phyloP scores from a whole-genome alignment of 2,329 filamentous ascomycete genomes.

The Penicillium nordicum region DNA sequence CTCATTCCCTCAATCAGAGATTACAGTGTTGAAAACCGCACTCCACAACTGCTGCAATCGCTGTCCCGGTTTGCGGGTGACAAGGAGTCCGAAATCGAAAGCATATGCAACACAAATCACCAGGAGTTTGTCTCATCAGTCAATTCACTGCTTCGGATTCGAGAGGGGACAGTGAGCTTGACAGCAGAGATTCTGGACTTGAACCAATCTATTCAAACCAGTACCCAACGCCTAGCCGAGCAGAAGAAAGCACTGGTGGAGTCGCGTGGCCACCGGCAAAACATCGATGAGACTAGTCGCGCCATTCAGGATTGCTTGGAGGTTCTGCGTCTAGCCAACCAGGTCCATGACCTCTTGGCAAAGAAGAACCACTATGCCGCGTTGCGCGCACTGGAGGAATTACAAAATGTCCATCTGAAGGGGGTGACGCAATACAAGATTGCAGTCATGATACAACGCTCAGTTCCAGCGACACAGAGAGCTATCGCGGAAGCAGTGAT shows the following conservation, averaged over 20 bases:
- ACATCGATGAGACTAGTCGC: slow-evolving; percentile 88
- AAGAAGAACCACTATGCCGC: slow-evolving; percentile 96
- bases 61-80: slow-evolving; percentile 79
- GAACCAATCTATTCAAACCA: slow-evolving; percentile 91
- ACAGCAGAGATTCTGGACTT: slow-evolving; percentile 88
- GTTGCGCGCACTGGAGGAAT: slow-evolving; percentile 85
- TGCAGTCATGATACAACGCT: slow-evolving; percentile 92
- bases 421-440: slow-evolving; percentile 93
- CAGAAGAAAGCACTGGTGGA: slow-evolving; percentile 95
- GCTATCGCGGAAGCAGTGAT: slow-evolving; percentile 95
- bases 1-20: slow-evolving; percentile 92
- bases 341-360: slow-evolving; percentile 84
- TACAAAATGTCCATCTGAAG: slow-evolving; percentile 93
- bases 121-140: slow-evolving; percentile 94
- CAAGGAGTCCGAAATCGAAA: slow-evolving; percentile 86
- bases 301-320: slow-evolving; percentile 88
- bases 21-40: slow-evolving; percentile 71
- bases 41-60: slow-evolving; percentile 70
- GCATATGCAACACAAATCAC: slow-evolving; percentile 90
- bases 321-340: slow-evolving; percentile 86
- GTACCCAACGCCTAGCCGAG: slow-evolving; percentile 87
- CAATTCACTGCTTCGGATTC: slow-evolving; percentile 86
- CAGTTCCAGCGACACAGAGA: slow-evolving; percentile 86
- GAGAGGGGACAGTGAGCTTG: slow-evolving; percentile 82
- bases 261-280: slow-evolving; percentile 85